phyloP scores from a whole-genome alignment of 2,329 filamentous ascomycete genomes.

The Blumeriella jaapii region DNA sequence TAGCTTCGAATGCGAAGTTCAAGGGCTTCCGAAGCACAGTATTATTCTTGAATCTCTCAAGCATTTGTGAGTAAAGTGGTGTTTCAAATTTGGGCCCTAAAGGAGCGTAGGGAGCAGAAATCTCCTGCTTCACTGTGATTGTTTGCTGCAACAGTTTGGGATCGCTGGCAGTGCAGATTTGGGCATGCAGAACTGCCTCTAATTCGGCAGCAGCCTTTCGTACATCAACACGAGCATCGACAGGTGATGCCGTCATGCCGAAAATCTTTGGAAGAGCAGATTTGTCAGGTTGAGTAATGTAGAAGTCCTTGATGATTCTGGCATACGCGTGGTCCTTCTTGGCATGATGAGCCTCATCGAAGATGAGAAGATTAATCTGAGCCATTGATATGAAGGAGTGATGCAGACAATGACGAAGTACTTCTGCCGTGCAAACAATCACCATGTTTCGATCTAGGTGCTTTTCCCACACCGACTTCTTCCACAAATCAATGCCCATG shows the following conservation, averaged over 20 bases:
- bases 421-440: constrained; percentile 84
- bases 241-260: constrained; percentile 93
- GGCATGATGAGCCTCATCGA: constrained; percentile 92
- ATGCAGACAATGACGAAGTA: constrained; percentile 66
- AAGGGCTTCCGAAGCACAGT: constrained; percentile 30
- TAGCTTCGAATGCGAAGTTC: constrained; percentile 44
- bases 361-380: constrained; percentile 80
- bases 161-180: constrained; percentile 68
- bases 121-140: constrained; percentile 48
- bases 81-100: constrained; percentile 48
- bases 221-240: constrained; percentile 71
- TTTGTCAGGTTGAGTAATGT: constrained; percentile 36
- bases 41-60: constrained; percentile 36
- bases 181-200: constrained; percentile 65
- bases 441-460: constrained; percentile 59
- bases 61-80: constrained; percentile 47
- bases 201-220: constrained; percentile 58
- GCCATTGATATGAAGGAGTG: constrained; percentile 71
- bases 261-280: constrained; percentile 61
- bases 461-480: constrained; percentile 45
- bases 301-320: constrained; percentile 80
- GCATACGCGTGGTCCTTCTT: constrained; percentile 92
- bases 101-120: constrained; percentile 40
- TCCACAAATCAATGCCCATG: constrained; percentile 50
- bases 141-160: constrained; percentile 45